These are phyloP conservation scores for Syzygium jambos DNA, from an alignment of 345 rosid species.

Conservation along the genomic window DNA sequence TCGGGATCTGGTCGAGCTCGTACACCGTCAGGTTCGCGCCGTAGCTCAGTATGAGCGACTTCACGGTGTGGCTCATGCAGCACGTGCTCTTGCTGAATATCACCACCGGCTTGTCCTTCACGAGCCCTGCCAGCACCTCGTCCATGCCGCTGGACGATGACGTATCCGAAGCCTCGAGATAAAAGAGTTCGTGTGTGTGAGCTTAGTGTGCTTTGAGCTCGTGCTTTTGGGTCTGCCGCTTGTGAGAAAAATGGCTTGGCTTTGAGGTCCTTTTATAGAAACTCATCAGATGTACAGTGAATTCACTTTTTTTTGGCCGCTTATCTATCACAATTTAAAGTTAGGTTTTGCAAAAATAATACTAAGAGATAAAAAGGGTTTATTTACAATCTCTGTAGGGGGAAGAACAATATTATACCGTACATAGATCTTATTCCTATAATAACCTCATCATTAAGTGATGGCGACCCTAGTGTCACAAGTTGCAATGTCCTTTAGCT, in stretches of 20 bases:
- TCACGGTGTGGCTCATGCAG: constrained; percentile 65
- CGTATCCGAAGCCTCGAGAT: background rate
- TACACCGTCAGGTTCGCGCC: constrained; percentile 70
- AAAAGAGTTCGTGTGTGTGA: background rate
- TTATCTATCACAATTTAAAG: background rate
- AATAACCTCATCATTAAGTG: background rate
- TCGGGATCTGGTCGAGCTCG: constrained; percentile 56
- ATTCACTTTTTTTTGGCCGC: background rate
- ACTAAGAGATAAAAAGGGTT: background rate
- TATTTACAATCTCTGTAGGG: background rate
- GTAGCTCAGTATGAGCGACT: constrained; percentile 48
- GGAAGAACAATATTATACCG: background rate
- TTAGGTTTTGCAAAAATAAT: background rate
- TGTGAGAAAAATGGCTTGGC: background rate
- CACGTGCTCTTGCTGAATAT: constrained; percentile 81
- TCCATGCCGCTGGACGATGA: constrained; percentile 14
- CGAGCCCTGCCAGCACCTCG: constrained; percentile 26
- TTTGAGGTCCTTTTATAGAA: background rate
- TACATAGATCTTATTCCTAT: background rate
- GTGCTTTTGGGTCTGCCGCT: background rate
- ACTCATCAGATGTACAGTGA: background rate
- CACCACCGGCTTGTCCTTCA: constrained; percentile 71
- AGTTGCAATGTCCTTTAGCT: background rate
- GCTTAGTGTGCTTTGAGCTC: background rate
- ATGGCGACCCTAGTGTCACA: background rate